Percentiles rank a stretch among this genome's conserved stretches.
Conservation (phyloP, 140 eudicot genomes). For the Erigeron philadelphicus region DNA sequence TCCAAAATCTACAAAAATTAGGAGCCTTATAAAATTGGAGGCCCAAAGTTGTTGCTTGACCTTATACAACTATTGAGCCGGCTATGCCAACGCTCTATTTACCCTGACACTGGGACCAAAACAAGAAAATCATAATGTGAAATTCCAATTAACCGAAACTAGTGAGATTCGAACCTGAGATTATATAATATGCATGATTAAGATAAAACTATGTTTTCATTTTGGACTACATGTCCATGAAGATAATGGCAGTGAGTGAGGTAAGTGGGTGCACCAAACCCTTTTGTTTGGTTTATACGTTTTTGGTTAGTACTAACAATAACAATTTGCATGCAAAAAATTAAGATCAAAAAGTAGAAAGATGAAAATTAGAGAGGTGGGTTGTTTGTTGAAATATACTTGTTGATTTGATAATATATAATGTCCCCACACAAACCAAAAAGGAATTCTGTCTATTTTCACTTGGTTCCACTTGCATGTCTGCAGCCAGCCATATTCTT, state of each 20-base stretch:
- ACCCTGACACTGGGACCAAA: no score
- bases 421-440: not conserved
- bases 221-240: conserved; percentile 19
- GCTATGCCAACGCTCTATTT: no score
- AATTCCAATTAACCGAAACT: no score
- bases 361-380: not conserved
- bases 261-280: conserved; percentile 34
- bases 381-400: not conserved
- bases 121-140: no score
- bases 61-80: no score
- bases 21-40: no score
- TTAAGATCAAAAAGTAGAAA: no score
- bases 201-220: conserved; percentile 20
- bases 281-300: conserved; percentile 24
- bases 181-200: not conserved
- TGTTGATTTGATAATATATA: no score
- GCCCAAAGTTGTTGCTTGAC: no score
- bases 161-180: no score
- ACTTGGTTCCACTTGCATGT: not conserved
- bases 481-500: not conserved
- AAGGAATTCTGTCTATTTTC: conserved; percentile 8
- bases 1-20: no score
- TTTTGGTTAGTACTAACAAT: not conserved
- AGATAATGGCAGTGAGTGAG: conserved; percentile 21
- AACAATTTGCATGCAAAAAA: conserved; percentile 9